Conservation (phyloP, 345 rosid genomes). For the Pelargonium nanum region DNA sequence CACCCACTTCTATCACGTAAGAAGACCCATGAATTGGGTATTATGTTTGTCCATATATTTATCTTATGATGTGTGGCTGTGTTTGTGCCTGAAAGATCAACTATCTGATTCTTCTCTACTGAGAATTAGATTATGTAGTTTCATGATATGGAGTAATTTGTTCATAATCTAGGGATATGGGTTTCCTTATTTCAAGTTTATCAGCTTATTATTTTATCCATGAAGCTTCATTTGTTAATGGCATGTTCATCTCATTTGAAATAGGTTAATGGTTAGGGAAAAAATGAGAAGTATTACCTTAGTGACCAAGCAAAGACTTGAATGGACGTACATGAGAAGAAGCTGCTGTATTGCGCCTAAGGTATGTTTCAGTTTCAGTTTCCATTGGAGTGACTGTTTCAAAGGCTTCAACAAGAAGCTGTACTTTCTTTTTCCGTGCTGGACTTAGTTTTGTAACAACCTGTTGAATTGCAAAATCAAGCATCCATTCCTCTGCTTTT, state of each 20-base stretch:
- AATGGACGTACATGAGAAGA: conserved; percentile 14
- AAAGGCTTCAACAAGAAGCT: conserved; percentile 76
- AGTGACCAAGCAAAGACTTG: conserved; percentile 3
- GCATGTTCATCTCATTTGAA: not conserved
- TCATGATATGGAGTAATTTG: too few species aligned
- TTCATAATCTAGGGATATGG: too few species aligned
- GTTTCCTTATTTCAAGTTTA: too few species aligned
- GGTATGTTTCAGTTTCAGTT: conserved; percentile 13
- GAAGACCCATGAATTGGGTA: not conserved
- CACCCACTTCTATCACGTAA: not conserved
- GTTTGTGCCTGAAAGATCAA: too few species aligned
- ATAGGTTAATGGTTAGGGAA: not conserved
- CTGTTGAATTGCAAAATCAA: conserved; percentile 65
- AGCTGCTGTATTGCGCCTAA: conserved; percentile 9
- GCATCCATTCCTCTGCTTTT: conserved; percentile 81
- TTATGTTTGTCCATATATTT: not conserved
- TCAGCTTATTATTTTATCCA: too few species aligned
- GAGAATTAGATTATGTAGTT: too few species aligned
- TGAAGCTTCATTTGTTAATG: too few species aligned
- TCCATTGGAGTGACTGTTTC: conserved; percentile 56
- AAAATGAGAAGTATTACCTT: conserved; percentile 23
- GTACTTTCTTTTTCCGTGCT: conserved; percentile 69
- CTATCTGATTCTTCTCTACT: not conserved
- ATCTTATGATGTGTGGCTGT: not conserved
- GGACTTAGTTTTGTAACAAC: conserved; percentile 76